A percentile compares a stretch with the other conserved stretches of the same genome.
Evolutionary conservation across 139 green algal species (phyloP).

Genomic region (Picochlorum sp.): DNA sequence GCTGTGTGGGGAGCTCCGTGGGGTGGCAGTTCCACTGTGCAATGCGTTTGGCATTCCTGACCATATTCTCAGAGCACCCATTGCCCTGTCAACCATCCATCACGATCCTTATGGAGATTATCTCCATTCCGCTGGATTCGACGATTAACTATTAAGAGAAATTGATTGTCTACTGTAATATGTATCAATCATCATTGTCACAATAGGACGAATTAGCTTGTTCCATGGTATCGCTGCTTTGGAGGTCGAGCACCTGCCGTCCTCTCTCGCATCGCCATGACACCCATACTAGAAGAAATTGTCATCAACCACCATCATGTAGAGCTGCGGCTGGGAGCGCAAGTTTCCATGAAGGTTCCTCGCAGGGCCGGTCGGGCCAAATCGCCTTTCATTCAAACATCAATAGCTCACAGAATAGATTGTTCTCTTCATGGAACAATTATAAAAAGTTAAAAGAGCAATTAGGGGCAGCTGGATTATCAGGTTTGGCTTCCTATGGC

Average conservation of each 20-base stretch:
- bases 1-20: slow-evolving; percentile 53
- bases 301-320: too few species aligned
- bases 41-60: slow-evolving; percentile 71
- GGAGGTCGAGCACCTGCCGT: too few species aligned
- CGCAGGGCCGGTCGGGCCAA: too few species aligned
- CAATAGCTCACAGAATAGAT: background rate
- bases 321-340: too few species aligned
- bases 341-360: too few species aligned
- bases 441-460: background rate
- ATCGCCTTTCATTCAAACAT: too few species aligned
- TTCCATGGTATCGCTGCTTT: too few species aligned
- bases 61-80: slow-evolving; percentile 73
- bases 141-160: background rate
- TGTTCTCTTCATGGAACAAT: background rate
- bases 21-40: slow-evolving; percentile 56
- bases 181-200: too few species aligned
- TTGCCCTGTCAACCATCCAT: slow-evolving; percentile 37
- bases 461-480: slow-evolving; percentile 30
- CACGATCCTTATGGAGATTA: slow-evolving; percentile 33
- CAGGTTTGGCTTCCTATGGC: slow-evolving; percentile 47
- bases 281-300: too few species aligned
- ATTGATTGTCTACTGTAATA: too few species aligned
- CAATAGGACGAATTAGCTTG: too few species aligned
- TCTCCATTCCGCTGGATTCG: slow-evolving; percentile 14
- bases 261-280: too few species aligned